Conservation (phyloP, 768 basidiomycete species). For the Solioccasus polychromus region DNA sequence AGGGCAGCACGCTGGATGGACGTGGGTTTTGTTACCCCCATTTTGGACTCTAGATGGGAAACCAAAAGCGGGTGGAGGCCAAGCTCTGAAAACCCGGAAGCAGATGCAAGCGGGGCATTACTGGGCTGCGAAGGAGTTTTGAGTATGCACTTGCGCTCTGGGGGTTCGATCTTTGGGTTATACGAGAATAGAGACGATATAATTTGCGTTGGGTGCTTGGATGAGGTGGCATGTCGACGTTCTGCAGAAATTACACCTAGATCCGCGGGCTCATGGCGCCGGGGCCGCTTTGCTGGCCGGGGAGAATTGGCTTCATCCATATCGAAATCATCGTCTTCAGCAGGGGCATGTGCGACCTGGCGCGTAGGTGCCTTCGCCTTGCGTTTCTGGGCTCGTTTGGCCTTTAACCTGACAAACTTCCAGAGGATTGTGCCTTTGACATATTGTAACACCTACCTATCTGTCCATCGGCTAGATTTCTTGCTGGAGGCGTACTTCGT, state of each 20-base stretch:
- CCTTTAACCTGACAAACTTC: constrained; percentile 56
- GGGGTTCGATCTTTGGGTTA: constrained; percentile 66
- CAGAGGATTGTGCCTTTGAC: not conserved
- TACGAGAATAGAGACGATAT: constrained; percentile 90
- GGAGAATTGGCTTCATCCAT: constrained; percentile 17
- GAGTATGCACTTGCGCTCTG: constrained; percentile 23
- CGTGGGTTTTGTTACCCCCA: constrained; percentile 83
- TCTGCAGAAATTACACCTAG: constrained; percentile 14
- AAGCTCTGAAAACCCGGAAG: constrained; percentile 77
- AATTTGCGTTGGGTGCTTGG: constrained; percentile 49
- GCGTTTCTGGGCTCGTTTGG: constrained; percentile 66
- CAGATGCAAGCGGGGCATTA: constrained; percentile 76
- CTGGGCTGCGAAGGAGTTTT: constrained; percentile 51
- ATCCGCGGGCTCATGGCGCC: constrained; percentile 27
- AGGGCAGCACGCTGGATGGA: constrained; percentile 80
- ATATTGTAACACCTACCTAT: constrained; percentile 49
- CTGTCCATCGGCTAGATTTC: constrained; percentile 74
- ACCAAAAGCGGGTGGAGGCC: constrained; percentile 81
- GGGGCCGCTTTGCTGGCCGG: constrained; percentile 49
- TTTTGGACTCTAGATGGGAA: constrained; percentile 73
- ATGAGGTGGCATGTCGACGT: constrained; percentile 19
- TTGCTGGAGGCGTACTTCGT: constrained; percentile 33
- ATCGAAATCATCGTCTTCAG: constrained; percentile 18
- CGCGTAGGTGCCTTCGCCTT: constrained; percentile 38
- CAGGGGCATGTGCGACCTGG: constrained; percentile 13